These are phyloP conservation scores for Hexamita inflata DNA, from an alignment of 208 protist species.

Conservation along the genomic window DNA sequence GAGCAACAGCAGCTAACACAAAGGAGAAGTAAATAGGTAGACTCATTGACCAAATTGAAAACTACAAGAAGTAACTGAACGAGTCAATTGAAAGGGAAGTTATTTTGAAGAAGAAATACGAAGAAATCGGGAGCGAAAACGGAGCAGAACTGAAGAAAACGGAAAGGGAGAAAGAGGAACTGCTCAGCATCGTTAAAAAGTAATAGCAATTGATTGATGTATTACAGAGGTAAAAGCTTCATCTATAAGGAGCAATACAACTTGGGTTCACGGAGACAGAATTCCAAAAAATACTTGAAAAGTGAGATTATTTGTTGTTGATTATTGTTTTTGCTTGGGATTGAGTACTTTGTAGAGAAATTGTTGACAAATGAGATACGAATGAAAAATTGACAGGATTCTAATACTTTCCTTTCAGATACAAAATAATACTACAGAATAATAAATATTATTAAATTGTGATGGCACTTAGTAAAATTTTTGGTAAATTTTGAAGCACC, in stretches of 20 bases:
- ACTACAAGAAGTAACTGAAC: background rate
- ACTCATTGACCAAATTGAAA: background rate
- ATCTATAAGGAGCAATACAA: slow-evolving; percentile 20
- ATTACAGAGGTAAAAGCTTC: slow-evolving; percentile 19
- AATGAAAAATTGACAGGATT: no score
- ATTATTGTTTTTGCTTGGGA: no score
- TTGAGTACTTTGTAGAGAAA: no score
- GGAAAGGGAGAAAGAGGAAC: slow-evolving; percentile 10
- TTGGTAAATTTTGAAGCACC: no score
- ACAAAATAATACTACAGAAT: no score
- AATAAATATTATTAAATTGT: no score
- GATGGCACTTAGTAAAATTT: no score
- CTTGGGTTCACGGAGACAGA: slow-evolving; percentile 3
- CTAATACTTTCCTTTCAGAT: no score
- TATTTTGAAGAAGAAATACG: background rate
- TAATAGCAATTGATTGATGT: slow-evolving; percentile 26
- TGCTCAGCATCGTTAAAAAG: slow-evolving; percentile 10
- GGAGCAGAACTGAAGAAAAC: background rate
- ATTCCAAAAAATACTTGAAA: slow-evolving; percentile 12
- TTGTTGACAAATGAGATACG: no score
- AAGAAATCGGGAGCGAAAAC: background rate
- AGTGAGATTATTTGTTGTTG: no score
- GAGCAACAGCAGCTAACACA: background rate
- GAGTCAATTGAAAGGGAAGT: background rate
- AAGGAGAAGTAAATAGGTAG: background rate